These are phyloP conservation scores for Acanthamoeba triangularis DNA, from an alignment of 208 protist species.

Conservation along the genomic window DNA sequence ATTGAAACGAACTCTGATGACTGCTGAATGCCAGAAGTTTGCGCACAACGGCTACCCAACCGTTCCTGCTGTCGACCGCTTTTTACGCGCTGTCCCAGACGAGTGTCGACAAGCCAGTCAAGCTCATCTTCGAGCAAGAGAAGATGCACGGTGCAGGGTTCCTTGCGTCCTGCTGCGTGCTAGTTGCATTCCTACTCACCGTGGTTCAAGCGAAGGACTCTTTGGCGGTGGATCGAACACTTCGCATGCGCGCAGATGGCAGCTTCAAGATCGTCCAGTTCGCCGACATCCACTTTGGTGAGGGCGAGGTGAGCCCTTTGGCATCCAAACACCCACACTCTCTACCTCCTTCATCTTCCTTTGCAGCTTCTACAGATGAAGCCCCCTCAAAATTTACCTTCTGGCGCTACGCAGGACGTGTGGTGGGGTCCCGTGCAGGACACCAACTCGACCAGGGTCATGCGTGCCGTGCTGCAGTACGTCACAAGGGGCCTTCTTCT, in stretches of 20 bases:
- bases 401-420: not conserved
- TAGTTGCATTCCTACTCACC: not conserved
- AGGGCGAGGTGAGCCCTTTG: constrained; percentile 64
- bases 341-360: not conserved
- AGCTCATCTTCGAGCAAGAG: too few relatives aligned
- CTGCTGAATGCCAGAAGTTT: too few relatives aligned
- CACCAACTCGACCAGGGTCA: constrained; percentile 49
- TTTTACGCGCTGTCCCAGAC: too few relatives aligned
- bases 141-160: too few relatives aligned
- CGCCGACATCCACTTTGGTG: constrained; percentile 84
- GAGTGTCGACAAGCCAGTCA: too few relatives aligned
- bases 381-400: too few relatives aligned
- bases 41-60: too few relatives aligned
- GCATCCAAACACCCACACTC: not conserved
- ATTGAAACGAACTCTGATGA: not conserved
- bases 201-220: not conserved
- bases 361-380: too few relatives aligned
- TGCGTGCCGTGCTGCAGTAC: constrained; percentile 38
- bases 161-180: too few relatives aligned
- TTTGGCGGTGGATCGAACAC: not conserved
- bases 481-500: not conserved
- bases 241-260: constrained; percentile 56
- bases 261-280: constrained; percentile 83
- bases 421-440: constrained; percentile 80
- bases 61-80: too few relatives aligned